phyloP scores from a whole-genome alignment of 768 basidiomycete genomes.

The Hygrophorus pudorinus region DNA sequence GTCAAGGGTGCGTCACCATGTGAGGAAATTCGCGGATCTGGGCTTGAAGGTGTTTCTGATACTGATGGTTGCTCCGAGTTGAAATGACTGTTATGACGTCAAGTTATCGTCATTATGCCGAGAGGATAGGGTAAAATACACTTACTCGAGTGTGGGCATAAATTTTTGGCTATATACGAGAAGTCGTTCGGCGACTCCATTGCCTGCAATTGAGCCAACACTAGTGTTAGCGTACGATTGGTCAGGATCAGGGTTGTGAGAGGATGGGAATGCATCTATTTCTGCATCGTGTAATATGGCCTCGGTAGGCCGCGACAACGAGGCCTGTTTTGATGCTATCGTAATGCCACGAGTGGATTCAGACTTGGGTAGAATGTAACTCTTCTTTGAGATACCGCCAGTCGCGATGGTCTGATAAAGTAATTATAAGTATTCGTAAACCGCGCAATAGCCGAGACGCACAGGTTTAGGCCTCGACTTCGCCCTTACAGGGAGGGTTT shows the following conservation, averaged over 20 bases:
- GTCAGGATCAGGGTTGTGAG: background rate
- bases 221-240: background rate
- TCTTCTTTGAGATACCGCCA: background rate
- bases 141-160: background rate
- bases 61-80: background rate
- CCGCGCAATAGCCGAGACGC: too few relatives aligned
- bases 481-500: too few relatives aligned
- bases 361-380: background rate
- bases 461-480: too few relatives aligned
- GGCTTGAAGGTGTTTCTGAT: background rate
- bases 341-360: background rate
- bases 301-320: too few relatives aligned
- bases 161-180: background rate
- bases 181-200: background rate
- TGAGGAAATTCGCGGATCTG: background rate
- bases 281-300: too few relatives aligned
- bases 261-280: too few relatives aligned
- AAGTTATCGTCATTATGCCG: background rate
- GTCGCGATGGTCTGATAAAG: background rate
- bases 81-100: background rate
- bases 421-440: background rate
- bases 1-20: background rate
- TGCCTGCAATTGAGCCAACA: background rate
- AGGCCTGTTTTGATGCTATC: background rate
- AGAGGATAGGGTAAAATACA: background rate